Conservation (phyloP, 2,329 filamentous ascomycete genomes). For the Aspergillus carbonarius region DNA sequence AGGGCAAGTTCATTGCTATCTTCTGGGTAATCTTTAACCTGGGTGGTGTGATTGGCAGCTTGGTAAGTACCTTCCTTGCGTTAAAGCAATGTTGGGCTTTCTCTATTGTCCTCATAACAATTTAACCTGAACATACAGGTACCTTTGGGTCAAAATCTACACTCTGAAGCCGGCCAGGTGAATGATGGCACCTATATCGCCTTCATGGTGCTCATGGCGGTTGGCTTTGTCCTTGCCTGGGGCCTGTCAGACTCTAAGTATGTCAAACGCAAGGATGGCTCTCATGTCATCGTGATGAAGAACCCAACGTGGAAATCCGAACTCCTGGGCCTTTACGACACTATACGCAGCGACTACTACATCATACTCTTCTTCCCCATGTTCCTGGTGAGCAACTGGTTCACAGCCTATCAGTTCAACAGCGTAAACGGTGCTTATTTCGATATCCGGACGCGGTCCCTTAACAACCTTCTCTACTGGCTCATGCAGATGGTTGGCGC, state of each 20-base stretch:
- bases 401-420: slow-evolving; percentile 78
- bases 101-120: not conserved
- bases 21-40: slow-evolving; percentile 97
- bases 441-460: slow-evolving; percentile 70
- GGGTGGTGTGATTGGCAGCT: slow-evolving; percentile 80
- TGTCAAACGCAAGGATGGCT: slow-evolving; percentile 74
- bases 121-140: slow-evolving; percentile 28
- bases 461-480: slow-evolving; percentile 81
- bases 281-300: slow-evolving; percentile 82
- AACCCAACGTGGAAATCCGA: slow-evolving; percentile 84
- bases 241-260: slow-evolving; percentile 68
- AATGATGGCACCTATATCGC: slow-evolving; percentile 81
- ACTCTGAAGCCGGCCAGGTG: slow-evolving; percentile 41
- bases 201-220: slow-evolving; percentile 78
- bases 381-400: slow-evolving; percentile 78
- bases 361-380: slow-evolving; percentile 76
- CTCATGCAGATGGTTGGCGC: slow-evolving; percentile 75
- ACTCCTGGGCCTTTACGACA: slow-evolving; percentile 71
- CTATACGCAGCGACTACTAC: slow-evolving; percentile 67
- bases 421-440: slow-evolving; percentile 69
- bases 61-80: slow-evolving; percentile 48
- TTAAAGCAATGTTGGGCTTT: not conserved
- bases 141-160: slow-evolving; percentile 48
- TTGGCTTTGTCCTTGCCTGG: slow-evolving; percentile 69
- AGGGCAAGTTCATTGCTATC: slow-evolving; percentile 84